A percentile compares a stretch with the other conserved stretches of the same genome.
Conservation (phyloP, 768 basidiomycete genomes). For the Amylocystis lapponica region DNA sequence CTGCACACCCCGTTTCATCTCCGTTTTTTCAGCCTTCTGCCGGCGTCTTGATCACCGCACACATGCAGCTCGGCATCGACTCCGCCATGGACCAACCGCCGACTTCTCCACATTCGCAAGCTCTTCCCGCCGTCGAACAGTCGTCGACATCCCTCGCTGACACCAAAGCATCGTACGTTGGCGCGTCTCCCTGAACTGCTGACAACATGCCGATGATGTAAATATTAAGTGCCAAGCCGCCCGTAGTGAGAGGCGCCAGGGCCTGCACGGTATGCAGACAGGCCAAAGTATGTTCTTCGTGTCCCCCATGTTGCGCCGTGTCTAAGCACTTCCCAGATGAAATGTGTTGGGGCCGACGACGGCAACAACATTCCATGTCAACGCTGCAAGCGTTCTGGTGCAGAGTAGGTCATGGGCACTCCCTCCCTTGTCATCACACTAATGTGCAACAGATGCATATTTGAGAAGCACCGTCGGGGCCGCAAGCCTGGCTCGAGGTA, state of each 20-base stretch:
- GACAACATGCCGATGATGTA: background rate
- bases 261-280: slow-evolving; percentile 84
- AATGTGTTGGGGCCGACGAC: slow-evolving; percentile 86
- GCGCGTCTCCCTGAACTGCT: background rate
- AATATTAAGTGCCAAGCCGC: slow-evolving; percentile 31
- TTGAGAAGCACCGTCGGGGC: slow-evolving; percentile 86
- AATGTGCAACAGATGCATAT: slow-evolving; percentile 54
- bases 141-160: background rate
- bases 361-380: slow-evolving; percentile 69
- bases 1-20: background rate
- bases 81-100: slow-evolving; percentile 8
- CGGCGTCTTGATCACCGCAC: slow-evolving; percentile 3
- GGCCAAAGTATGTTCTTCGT: slow-evolving; percentile 53
- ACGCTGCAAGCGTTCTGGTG: slow-evolving; percentile 75
- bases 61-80: slow-evolving; percentile 5
- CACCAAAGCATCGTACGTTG: slow-evolving; percentile 3
- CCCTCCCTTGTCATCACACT: slow-evolving; percentile 9
- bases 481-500: slow-evolving; percentile 90
- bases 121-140: slow-evolving; percentile 1
- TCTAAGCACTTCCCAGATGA: slow-evolving; percentile 53
- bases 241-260: slow-evolving; percentile 44
- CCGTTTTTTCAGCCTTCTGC: background rate
- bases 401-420: slow-evolving; percentile 46
- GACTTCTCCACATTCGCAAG: background rate
- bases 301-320: slow-evolving; percentile 11